Evolutionary conservation across 2,329 filamentous ascomycete species (phyloP).

Genomic region (Alternaria sp.): DNA sequence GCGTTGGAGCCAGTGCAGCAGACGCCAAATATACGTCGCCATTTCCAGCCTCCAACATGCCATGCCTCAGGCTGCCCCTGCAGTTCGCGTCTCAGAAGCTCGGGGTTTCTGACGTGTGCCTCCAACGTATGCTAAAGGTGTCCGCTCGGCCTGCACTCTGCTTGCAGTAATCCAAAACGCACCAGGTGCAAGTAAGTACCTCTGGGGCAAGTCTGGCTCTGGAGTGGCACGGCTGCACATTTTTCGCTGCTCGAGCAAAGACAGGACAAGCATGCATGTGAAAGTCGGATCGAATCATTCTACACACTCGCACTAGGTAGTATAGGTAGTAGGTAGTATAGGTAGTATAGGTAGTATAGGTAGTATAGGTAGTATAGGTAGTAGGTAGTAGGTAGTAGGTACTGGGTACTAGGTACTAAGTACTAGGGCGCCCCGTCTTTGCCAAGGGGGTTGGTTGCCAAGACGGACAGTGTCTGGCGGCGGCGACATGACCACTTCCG

Average conservation of each 20-base stretch:
- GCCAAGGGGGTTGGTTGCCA: conserved; percentile 14
- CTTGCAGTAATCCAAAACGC: no score
- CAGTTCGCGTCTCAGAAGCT: neutral
- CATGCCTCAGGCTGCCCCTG: conserved; percentile 18
- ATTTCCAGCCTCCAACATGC: neutral
- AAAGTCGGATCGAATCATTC: neutral
- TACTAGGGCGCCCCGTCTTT: conserved; percentile 9
- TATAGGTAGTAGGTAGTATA: no score
- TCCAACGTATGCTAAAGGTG: neutral
- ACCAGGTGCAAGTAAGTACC: no score
- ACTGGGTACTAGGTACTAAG: neutral
- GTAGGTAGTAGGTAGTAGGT: no score
- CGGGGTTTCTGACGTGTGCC: no score
- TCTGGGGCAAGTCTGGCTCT: no score
- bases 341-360: no score
- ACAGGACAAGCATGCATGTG: conserved; percentile 5
- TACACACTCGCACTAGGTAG: neutral
- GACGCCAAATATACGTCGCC: conserved; percentile 5
- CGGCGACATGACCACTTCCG: conserved; percentile 21
- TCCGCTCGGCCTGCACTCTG: neutral
- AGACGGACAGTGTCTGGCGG: conserved; percentile 7
- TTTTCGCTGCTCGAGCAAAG: neutral
- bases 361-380: no score
- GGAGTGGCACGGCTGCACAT: no score
- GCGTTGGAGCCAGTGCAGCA: conserved; percentile 1